Conservation (phyloP, 2,329 filamentous ascomycete species). For the Trichoderma oligosporum region DNA sequence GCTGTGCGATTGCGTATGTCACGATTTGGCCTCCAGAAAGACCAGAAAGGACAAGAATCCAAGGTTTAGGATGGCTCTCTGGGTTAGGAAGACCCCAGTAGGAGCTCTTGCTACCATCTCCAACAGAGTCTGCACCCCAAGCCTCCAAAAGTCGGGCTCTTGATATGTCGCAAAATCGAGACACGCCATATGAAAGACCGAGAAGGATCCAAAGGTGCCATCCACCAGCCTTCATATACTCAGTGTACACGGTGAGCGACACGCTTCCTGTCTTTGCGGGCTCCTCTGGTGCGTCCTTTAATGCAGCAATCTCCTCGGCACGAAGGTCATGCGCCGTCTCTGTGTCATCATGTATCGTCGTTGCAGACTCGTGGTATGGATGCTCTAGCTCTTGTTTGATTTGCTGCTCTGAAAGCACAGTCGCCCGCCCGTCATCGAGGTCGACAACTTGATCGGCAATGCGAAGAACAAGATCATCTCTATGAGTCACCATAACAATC, state of each 20-base stretch:
- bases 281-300: conserved; percentile 34
- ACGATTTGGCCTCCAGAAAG: conserved; percentile 61
- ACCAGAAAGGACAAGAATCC: conserved; percentile 67
- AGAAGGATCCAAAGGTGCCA: conserved; percentile 68
- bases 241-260: conserved; percentile 72
- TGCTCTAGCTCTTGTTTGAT: conserved; percentile 39
- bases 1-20: conserved; percentile 57
- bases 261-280: conserved; percentile 61
- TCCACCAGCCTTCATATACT: conserved; percentile 77
- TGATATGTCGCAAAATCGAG: conserved; percentile 60
- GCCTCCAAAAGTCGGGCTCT: conserved; percentile 80
- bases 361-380: conserved; percentile 32
- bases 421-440: conserved; percentile 58
- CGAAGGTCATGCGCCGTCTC: conserved; percentile 33
- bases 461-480: conserved; percentile 71
- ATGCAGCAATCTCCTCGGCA: conserved; percentile 21
- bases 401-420: conserved; percentile 45
- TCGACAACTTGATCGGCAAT: conserved; percentile 72
- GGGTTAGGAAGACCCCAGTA: conserved; percentile 55
- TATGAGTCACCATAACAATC: conserved; percentile 75
- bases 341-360: conserved; percentile 22
- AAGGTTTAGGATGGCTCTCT: conserved; percentile 62
- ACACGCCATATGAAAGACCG: conserved; percentile 58
- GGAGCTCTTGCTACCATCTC: not conserved
- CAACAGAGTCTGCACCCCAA: conserved; percentile 65